Base-by-base conservation (phyloP, 257 asterid genomes). In the Solanum okadae region DNA sequence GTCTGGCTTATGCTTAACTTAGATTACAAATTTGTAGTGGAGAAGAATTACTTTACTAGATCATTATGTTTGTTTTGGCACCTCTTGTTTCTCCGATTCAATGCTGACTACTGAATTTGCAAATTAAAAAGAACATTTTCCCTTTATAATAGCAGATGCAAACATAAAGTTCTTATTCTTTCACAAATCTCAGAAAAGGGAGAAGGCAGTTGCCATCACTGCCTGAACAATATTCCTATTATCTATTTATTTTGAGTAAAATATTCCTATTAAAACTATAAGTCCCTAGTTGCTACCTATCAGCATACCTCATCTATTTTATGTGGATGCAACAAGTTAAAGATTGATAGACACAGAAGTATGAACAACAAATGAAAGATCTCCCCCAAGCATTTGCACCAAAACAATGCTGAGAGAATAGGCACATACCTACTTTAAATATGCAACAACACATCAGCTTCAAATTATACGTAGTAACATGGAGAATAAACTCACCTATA, bases 401-500 rank as follows among this genome's bases (percentile, higher is more conserved):
- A 5, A 63, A 65, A 65, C 52, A 65, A 37, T n/a, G 65, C 59
- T n/a, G 31, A 85, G 49, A 65, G 42, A 37, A 37, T 52, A 85
- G 11, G 44, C 87, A 85, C 10, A 35, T 22, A 37, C 29, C 78
- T 38, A 44, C 49, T 25, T 70, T 85, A 44, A 85, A 25, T 27
- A 27, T 38, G 79, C 38, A 35, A 61, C 65, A 65, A 49, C 34
- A 38, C 56, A 83, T 59, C n/a, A 38, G 84, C 65, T 70, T 73
- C 83, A 37, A 37, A 61, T 38, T 42, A 27, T 44, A 67, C 27
- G 86, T 33, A 79, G 71, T 13, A 63, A 12, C 35, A 37, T 44
- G 37, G 34, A 59, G 5, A 81, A 76, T 93, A n/a, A 88, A 86
- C 96, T 93, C 89, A 96, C 99, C 99, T 35, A 97, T 90, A 71